These are phyloP conservation scores for Fusarium sp. DNA, from an alignment of 2,329 filamentous ascomycete genomes.

Conservation along the genomic window DNA sequence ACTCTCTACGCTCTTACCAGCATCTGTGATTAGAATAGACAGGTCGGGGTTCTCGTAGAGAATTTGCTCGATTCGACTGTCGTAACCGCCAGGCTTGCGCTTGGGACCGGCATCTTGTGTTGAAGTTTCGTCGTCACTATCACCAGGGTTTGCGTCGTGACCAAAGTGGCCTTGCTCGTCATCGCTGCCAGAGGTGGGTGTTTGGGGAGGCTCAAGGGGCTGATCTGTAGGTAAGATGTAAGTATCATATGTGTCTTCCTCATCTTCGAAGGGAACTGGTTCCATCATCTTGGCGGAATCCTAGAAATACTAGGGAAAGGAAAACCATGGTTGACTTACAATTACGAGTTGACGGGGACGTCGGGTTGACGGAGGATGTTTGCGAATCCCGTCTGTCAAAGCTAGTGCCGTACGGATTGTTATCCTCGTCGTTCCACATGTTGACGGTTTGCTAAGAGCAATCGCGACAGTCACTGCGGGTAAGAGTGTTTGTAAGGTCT, in stretches of 20 bases:
- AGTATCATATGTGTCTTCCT: slow-evolving; percentile 25
- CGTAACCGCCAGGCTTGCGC: slow-evolving; percentile 87
- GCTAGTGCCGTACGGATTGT: slow-evolving; percentile 93
- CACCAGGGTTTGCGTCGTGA: slow-evolving; percentile 49
- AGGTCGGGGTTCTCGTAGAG: slow-evolving; percentile 94
- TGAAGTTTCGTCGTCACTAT: slow-evolving; percentile 64
- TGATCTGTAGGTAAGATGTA: slow-evolving; percentile 48
- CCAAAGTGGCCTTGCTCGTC: slow-evolving; percentile 62
- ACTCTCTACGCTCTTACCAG: slow-evolving; percentile 94
- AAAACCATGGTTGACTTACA: slow-evolving; percentile 63
- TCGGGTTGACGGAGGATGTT: slow-evolving; percentile 76
- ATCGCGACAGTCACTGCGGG: slow-evolving; percentile 24
- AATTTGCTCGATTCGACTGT: slow-evolving; percentile 96
- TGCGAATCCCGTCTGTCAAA: slow-evolving; percentile 90
- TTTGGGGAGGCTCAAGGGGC: slow-evolving; percentile 76
- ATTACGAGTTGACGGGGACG: slow-evolving; percentile 71
- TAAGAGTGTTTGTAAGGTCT: slow-evolving; percentile 10
- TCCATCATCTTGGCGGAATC: slow-evolving; percentile 12
- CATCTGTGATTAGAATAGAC: slow-evolving; percentile 92
- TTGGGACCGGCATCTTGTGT: slow-evolving; percentile 65
- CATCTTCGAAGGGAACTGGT: slow-evolving; percentile 3
- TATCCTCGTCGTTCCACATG: slow-evolving; percentile 99
- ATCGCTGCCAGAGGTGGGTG: slow-evolving; percentile 79
- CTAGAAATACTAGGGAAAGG: neutral
- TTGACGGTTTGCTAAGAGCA: slow-evolving; percentile 36